Base-by-base conservation (phyloP, 2,329 filamentous ascomycete genomes). In the Sphaerostilbella broomeana region DNA sequence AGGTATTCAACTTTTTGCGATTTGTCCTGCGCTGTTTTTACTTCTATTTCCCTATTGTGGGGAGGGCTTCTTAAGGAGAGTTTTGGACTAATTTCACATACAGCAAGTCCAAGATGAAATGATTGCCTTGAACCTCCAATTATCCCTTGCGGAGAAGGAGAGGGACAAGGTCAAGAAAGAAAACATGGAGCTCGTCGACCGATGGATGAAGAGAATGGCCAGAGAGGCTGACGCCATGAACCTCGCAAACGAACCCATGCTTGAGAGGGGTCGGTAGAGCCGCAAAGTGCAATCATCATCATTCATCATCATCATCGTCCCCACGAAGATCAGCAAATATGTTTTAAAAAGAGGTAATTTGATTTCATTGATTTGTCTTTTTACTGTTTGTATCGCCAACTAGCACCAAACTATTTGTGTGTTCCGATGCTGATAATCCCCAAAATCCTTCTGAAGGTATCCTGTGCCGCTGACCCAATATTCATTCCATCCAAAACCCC, bases 101-200 rank as follows among this genome's bases (percentile, higher is more conserved):
- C 52, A 83, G 75, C 77, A 90, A 54, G 81, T 95, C 38, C 90
- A 97, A 64, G 89, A 95, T 62, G 92, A 98, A 61, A 81, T 95
- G 62, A 81, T 94, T 35, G 82, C 86, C 1, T 65, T 95, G 32
- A 89, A 89, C 50, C 70, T 97, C 49, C 85, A 97, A 61, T 71
- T 95, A 29, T 88, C 92, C 51, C 77, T 95, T 69, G 81, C 83
- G 3, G 88, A 94, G 59, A 77, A 89, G 58, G 78, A 79, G 55
- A 72, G 75, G 19, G 79, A 82, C 56, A 81, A 79, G 60, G 67
- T 94, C 47, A 77, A 80, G 56, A 73, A 72, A 43, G 92, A 97
- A 59, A 97, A 97, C 57, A 81, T 86, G 56, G 85, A 95, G 50
- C 70, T 98, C 40, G 80, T 95, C 38, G 83, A 88, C 58, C 74